Percentiles rank a stretch among this genome's conserved stretches.
phyloP scores from a whole-genome alignment of 2,329 filamentous ascomycete genomes.

The Aplosporella prunicola region DNA sequence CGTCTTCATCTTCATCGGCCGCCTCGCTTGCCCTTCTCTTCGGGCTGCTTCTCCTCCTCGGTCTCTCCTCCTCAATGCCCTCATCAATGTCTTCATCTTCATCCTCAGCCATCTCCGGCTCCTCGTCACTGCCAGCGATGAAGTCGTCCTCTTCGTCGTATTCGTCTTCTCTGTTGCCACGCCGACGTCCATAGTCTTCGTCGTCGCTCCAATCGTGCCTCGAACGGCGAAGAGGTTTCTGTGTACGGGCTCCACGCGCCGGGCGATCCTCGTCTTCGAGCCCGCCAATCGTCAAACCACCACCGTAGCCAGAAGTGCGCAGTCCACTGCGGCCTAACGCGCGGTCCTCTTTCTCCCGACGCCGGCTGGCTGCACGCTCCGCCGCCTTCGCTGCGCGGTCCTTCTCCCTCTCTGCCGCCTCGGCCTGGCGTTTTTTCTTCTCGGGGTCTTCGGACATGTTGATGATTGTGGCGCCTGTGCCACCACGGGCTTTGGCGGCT shows the following conservation, averaged over 20 bases:
- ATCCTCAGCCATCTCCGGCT: conserved; percentile 52
- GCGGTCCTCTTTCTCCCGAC: conserved; percentile 49
- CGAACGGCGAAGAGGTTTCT: conserved; percentile 28
- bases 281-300: conserved; percentile 48
- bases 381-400: conserved; percentile 41
- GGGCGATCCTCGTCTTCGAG: conserved; percentile 54
- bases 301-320: conserved; percentile 41
- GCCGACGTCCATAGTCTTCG: conserved; percentile 63
- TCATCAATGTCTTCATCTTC: conserved; percentile 43
- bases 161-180: conserved; percentile 56
- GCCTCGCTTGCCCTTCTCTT: conserved; percentile 28
- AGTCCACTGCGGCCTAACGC: conserved; percentile 39
- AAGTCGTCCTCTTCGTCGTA: conserved; percentile 77
- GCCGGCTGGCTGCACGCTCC: conserved; percentile 35
- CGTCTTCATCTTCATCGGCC: conserved; percentile 28
- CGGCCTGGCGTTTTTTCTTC: conserved; percentile 62
- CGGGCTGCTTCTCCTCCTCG: conserved; percentile 32
- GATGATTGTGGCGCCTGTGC: conserved; percentile 53
- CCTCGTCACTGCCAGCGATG: conserved; percentile 65
- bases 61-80: conserved; percentile 28
- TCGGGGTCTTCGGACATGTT: conserved; percentile 66
- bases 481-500: conserved; percentile 46
- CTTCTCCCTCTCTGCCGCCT: conserved; percentile 65
- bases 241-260: conserved; percentile 22
- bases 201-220: conserved; percentile 55